Evolutionary conservation across 2,329 filamentous ascomycete genomes (phyloP).

Genomic region (Hyphodiscus sp.): DNA sequence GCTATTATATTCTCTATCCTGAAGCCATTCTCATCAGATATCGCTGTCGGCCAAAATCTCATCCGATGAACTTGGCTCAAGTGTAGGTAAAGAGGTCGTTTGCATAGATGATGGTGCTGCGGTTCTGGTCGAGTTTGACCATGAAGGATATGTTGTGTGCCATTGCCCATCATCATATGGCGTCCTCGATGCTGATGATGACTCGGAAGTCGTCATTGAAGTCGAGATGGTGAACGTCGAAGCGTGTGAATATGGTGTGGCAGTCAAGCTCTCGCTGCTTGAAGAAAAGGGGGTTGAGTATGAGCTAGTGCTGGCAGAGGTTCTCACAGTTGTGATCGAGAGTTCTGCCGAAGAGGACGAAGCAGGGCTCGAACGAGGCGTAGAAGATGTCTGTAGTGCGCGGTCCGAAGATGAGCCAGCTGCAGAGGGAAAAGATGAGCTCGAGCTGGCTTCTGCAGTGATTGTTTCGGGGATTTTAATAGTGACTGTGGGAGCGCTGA

Average conservation of each 20-base stretch:
- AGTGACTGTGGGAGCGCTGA: conserved; percentile 21
- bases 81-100: neutral
- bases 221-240: conserved; percentile 6
- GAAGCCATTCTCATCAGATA: no score
- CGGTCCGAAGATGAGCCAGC: neutral
- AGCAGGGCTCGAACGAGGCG: neutral
- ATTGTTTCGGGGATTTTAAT: conserved; percentile 11
- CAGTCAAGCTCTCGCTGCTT: neutral
- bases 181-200: conserved; percentile 4
- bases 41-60: neutral
- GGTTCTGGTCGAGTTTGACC: conserved; percentile 18
- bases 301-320: neutral
- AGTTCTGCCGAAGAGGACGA: neutral
- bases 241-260: conserved; percentile 7
- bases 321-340: neutral
- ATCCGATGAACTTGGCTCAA: neutral
- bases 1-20: no score
- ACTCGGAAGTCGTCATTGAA: neutral
- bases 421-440: conserved; percentile 1
- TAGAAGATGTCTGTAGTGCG: conserved; percentile 1
- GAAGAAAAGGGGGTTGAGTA: neutral
- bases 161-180: conserved; percentile 27
- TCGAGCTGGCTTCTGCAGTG: conserved; percentile 1
- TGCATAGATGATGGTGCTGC: neutral
- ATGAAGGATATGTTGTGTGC: conserved; percentile 27